Conservation (phyloP, 495 filamentous ascomycete genomes). For the Penicillium samsonianum region DNA sequence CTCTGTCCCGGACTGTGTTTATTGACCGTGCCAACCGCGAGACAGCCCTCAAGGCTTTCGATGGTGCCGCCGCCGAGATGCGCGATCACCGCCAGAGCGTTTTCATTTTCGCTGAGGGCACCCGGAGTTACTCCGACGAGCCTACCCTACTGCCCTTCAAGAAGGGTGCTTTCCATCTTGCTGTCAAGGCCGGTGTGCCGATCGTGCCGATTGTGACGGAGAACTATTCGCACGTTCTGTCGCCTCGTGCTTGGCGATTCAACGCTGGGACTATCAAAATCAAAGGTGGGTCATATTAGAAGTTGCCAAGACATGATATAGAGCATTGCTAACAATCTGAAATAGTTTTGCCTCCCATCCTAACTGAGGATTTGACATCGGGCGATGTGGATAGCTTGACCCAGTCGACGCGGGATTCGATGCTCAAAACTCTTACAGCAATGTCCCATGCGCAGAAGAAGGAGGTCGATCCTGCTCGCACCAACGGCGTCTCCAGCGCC, state of each 20-base stretch:
- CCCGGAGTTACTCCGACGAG: slow-evolving; percentile 80
- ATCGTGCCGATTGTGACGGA: slow-evolving; percentile 82
- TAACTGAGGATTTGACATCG: slow-evolving; percentile 71
- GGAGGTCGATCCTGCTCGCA: slow-evolving; percentile 21
- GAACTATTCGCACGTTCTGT: slow-evolving; percentile 85
- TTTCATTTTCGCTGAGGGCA: slow-evolving; percentile 94
- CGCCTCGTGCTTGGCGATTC: slow-evolving; percentile 68
- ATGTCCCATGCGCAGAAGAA: slow-evolving; percentile 49
- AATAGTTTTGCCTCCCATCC: slow-evolving; percentile 79
- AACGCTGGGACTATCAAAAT: slow-evolving; percentile 73
- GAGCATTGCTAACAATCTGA: background rate
- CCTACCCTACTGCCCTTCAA: slow-evolving; percentile 88
- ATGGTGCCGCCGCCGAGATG: slow-evolving; percentile 79
- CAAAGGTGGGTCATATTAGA: slow-evolving; percentile 58
- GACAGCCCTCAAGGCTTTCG: slow-evolving; percentile 83
- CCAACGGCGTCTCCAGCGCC: slow-evolving; percentile 39
- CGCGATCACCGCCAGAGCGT: slow-evolving; percentile 75
- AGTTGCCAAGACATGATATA: background rate
- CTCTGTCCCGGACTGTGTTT: slow-evolving; percentile 84
- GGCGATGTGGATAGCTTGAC: slow-evolving; percentile 82
- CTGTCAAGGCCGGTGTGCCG: slow-evolving; percentile 88
- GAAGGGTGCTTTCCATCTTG: slow-evolving; percentile 96
- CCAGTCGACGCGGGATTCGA: slow-evolving; percentile 68
- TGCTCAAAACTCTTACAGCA: slow-evolving; percentile 72
- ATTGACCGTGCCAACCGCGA: slow-evolving; percentile 84